Conservation (phyloP, 2,329 filamentous ascomycete genomes). For the Ceratocystis colombiana region DNA sequence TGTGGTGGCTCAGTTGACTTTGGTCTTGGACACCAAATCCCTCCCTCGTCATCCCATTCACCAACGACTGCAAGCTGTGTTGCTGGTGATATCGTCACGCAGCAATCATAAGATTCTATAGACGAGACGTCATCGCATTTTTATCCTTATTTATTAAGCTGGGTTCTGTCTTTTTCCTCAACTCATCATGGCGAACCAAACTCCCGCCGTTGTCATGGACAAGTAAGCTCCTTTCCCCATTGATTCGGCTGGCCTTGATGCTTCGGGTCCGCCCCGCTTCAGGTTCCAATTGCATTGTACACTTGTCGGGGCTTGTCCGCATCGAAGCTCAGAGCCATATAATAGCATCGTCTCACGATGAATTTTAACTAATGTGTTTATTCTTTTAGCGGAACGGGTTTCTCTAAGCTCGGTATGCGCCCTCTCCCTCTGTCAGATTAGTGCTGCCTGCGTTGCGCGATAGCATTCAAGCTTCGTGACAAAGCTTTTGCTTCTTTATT, state of each 20-base stretch:
- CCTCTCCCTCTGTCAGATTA: slow-evolving; percentile 11
- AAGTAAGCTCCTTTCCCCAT: slow-evolving; percentile 59
- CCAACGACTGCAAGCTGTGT: slow-evolving; percentile 13
- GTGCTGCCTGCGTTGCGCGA: slow-evolving; percentile 1
- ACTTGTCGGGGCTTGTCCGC: neutral
- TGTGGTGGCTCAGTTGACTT: slow-evolving; percentile 19
- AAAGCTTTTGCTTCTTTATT: slow-evolving; percentile 22
- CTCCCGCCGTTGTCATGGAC: slow-evolving; percentile 99
- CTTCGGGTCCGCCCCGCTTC: slow-evolving; percentile 20
- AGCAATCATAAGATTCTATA: neutral
- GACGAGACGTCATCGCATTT: slow-evolving; percentile 3
- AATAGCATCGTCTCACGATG: slow-evolving; percentile 3
- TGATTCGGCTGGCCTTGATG: neutral
- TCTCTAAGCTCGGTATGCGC: slow-evolving; percentile 86
- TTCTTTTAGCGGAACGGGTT: slow-evolving; percentile 80
- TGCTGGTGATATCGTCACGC: slow-evolving; percentile 5
- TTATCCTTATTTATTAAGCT: neutral
- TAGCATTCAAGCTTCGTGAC: neutral
- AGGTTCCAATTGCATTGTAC: slow-evolving; percentile 14
- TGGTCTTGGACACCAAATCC: slow-evolving; percentile 14
- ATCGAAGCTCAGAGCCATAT: slow-evolving; percentile 6
- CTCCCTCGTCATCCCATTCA: slow-evolving; percentile 24
- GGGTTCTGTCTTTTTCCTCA: slow-evolving; percentile 21
- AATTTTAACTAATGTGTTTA: slow-evolving; percentile 33
- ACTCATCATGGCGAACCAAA: slow-evolving; percentile 79